These are phyloP conservation scores for Coniochaeta ligniaria DNA, from an alignment of 2,329 filamentous ascomycete species.

Conservation along the genomic window DNA sequence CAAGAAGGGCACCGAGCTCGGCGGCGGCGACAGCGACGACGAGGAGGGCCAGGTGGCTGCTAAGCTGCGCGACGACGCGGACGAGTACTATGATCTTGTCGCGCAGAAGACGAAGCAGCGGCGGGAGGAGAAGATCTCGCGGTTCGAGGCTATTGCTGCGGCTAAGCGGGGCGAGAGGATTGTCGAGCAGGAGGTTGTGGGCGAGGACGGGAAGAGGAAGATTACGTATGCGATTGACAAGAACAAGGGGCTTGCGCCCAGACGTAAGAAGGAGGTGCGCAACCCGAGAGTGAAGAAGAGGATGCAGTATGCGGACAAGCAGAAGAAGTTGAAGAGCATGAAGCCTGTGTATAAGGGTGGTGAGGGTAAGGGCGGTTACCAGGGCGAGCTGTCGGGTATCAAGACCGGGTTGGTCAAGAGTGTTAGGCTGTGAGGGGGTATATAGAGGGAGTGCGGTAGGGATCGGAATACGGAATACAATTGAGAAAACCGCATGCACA, in stretches of 20 bases:
- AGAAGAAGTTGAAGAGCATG: slow-evolving; percentile 91
- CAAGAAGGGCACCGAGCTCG: slow-evolving; percentile 59
- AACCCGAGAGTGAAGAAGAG: slow-evolving; percentile 98
- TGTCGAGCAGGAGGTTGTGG: slow-evolving; percentile 61
- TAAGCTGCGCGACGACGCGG: slow-evolving; percentile 46
- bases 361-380: slow-evolving; percentile 77
- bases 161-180: slow-evolving; percentile 59
- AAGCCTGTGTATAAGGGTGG: slow-evolving; percentile 81
- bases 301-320: slow-evolving; percentile 91
- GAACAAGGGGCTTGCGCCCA: slow-evolving; percentile 90
- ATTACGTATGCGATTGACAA: slow-evolving; percentile 93
- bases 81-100: slow-evolving; percentile 88
- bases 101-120: slow-evolving; percentile 63
- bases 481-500: no score
- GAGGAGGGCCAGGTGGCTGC: slow-evolving; percentile 50
- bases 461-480: background rate
- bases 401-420: slow-evolving; percentile 91
- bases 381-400: slow-evolving; percentile 89
- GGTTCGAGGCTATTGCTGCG: slow-evolving; percentile 45
- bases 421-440: slow-evolving; percentile 61
- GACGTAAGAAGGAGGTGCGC: slow-evolving; percentile 85
- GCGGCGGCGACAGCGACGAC: slow-evolving; percentile 44
- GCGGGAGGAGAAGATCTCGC: slow-evolving; percentile 62
- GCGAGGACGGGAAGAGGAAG: slow-evolving; percentile 80
- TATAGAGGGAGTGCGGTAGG: background rate